Percentiles rank a stretch among this genome's conserved stretches.
These are phyloP conservation scores for Boletus fagicola DNA, from an alignment of 768 basidiomycete species.

Conservation along the genomic window DNA sequence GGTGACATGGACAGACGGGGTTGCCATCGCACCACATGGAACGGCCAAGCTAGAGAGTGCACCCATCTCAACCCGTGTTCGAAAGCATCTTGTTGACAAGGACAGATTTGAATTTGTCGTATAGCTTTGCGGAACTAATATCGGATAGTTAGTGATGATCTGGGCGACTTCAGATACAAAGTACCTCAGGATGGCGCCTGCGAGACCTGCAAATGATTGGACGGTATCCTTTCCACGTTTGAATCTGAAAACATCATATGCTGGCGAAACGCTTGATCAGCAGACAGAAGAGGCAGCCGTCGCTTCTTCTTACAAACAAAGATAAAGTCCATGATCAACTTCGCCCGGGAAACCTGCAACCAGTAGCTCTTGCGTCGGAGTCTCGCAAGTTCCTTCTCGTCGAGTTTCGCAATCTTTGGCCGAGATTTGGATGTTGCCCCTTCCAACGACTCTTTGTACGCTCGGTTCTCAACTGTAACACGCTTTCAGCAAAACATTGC, in stretches of 20 bases:
- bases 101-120: conserved; percentile 63
- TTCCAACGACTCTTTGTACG: conserved; percentile 71
- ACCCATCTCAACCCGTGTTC: conserved; percentile 18
- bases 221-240: conserved; percentile 58
- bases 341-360: conserved; percentile 66
- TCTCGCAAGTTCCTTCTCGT: conserved; percentile 67
- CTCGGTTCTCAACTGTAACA: conserved; percentile 63
- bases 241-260: conserved; percentile 76
- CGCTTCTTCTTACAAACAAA: conserved; percentile 67
- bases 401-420: conserved; percentile 53
- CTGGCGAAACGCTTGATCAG: conserved; percentile 38
- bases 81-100: conserved; percentile 50
- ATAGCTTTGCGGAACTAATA: conserved; percentile 69
- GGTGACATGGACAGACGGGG: background rate
- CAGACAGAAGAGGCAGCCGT: conserved; percentile 21
- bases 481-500: background rate
- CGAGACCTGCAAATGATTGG: conserved; percentile 65
- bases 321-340: conserved; percentile 80
- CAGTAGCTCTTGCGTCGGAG: conserved; percentile 74
- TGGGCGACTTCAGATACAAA: conserved; percentile 4
- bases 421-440: conserved; percentile 70
- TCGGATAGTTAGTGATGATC: conserved; percentile 3
- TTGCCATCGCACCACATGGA: background rate
- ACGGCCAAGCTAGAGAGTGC: background rate
- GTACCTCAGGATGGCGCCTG: conserved; percentile 73